phyloP scores from a whole-genome alignment of 164 flowering plant genomes.

The Pachysandra terminalis region DNA sequence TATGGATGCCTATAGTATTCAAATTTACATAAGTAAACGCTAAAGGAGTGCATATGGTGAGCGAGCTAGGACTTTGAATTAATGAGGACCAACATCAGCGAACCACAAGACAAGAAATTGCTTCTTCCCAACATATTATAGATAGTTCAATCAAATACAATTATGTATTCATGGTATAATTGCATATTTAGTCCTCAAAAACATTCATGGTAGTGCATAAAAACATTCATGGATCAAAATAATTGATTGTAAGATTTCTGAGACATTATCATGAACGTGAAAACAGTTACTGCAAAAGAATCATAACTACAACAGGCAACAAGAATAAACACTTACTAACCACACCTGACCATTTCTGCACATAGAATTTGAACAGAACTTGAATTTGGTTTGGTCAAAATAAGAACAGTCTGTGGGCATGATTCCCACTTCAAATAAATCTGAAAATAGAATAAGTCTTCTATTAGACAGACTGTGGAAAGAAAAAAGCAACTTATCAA shows the following conservation, averaged over 20 bases:
- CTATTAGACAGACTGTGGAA: slow-evolving; percentile 12
- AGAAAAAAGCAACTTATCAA: background rate
- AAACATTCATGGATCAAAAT: background rate
- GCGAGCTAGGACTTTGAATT: too few species aligned
- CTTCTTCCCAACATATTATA: too few species aligned
- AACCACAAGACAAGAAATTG: too few species aligned
- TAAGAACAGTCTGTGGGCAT: slow-evolving; percentile 75
- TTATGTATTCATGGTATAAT: background rate
- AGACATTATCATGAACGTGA: background rate
- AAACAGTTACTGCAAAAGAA: slow-evolving; percentile 1
- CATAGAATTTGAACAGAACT: slow-evolving; percentile 67
- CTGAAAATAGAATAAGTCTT: slow-evolving; percentile 42
- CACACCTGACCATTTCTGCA: slow-evolving; percentile 88
- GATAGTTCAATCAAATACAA: too few species aligned
- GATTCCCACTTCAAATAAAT: slow-evolving; percentile 93
- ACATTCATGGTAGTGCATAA: background rate
- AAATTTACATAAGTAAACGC: too few species aligned
- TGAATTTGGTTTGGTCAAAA: slow-evolving; percentile 94
- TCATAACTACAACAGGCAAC: slow-evolving; percentile 3
- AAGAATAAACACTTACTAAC: background rate
- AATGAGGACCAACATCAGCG: too few species aligned
- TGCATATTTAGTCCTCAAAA: too few species aligned
- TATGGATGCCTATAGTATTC: too few species aligned
- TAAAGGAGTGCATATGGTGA: too few species aligned
- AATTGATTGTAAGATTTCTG: background rate